Percentiles rank a stretch among this genome's conserved stretches.
phyloP scores from a whole-genome alignment of 2,329 filamentous ascomycete genomes.

The Huntiella moniliformis region DNA sequence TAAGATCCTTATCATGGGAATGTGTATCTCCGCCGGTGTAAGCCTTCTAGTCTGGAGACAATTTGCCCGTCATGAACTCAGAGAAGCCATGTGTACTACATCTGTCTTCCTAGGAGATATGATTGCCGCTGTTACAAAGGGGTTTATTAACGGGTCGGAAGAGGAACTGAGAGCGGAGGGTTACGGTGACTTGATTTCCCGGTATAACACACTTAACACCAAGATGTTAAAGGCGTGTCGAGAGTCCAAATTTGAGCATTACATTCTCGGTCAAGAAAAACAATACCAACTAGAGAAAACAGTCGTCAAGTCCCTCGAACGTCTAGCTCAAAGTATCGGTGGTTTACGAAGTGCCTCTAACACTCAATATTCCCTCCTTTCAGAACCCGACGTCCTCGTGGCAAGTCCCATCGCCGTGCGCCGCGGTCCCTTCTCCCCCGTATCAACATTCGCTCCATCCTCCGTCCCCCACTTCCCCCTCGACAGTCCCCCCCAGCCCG shows the following conservation, averaged over 20 bases:
- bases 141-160: conserved; percentile 69
- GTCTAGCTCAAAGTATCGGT: conserved; percentile 71
- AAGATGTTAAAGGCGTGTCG: conserved; percentile 58
- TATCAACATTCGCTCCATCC: conserved; percentile 11
- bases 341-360: conserved; percentile 76
- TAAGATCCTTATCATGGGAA: conserved; percentile 68
- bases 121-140: conserved; percentile 61
- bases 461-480: conserved; percentile 15
- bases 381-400: conserved; percentile 26
- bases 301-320: conserved; percentile 69
- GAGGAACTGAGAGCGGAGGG: conserved; percentile 50
- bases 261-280: conserved; percentile 57
- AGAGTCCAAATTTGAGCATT: conserved; percentile 83
- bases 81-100: conserved; percentile 43
- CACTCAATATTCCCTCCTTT: conserved; percentile 71
- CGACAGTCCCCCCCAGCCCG: conserved; percentile 3
- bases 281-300: conserved; percentile 63
- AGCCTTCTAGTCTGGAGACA: conserved; percentile 63
- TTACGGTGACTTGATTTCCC: conserved; percentile 25
- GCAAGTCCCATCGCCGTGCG: conserved; percentile 1
- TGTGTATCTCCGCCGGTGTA: conserved; percentile 49
- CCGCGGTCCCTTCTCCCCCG: conserved; percentile 6
- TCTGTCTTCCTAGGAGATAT: conserved; percentile 64
- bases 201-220: conserved; percentile 16
- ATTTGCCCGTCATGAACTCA: conserved; percentile 55